Evolutionary conservation across 2,329 filamentous ascomycete genomes (phyloP), one percentile per base, ranked within the genome.

Genomic region (Alternaria rosae): DNA sequence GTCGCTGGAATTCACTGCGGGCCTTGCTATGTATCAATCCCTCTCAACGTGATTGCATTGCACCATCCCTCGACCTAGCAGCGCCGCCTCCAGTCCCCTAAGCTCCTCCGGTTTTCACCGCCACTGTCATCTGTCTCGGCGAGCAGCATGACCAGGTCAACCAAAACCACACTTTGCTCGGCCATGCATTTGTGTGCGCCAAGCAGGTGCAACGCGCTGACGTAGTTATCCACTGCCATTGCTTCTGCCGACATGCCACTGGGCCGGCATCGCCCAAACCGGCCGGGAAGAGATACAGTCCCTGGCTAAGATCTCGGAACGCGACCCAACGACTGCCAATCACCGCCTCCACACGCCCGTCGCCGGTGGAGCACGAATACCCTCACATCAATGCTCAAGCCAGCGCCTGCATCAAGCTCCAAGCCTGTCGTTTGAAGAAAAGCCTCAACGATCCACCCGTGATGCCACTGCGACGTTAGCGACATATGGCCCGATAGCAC

Each of bases 131-230:
- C 47, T 58, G 45, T 44, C 57, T 63, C 65, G 62, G 59, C 62
- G 50, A 59, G 53, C 54, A 61, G 59, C 66, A 69, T 50, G 44
- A 45, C 6, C 54, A 30, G 20, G n/a, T 43, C 62, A 41, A 54
- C 62, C 57, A 54, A 59, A 51, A 52, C 52, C 17, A 50, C 44
- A 47, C 44, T 38, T 42, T 15, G 17, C 41, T 43, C 44, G 43
- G 20, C 23, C 20, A 8, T 42, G 48, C 55, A 54, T 43, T 23
- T 25, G 20, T 30, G 43, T 57, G 61, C 43, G 61, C 62, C 55
- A 59, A 69, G 60, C 51, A 57, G 42, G 56, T 43, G 55, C 64
- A 57, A 69, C 68, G 64, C 68, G 68, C 68, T 73, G 71, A 73
- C 71, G 71, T 71, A 65, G 42, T 54, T 56, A 50, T 48, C 69